Evolutionary conservation across 495 filamentous ascomycete species (phyloP).

Genomic region (Trichodelitschia bisporula): DNA sequence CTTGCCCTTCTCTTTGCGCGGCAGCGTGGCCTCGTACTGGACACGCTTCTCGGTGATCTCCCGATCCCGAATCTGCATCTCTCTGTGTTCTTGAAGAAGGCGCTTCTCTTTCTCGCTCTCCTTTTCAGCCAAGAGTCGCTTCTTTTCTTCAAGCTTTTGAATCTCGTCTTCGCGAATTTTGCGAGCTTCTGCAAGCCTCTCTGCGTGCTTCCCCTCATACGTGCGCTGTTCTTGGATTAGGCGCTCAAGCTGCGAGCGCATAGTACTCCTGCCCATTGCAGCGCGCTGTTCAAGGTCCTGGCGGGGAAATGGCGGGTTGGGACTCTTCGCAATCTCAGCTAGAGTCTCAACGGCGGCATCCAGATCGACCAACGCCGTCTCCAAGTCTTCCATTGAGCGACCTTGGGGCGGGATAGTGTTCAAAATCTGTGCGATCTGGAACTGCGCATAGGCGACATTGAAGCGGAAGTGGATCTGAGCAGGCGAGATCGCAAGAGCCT

Average conservation of each 20-base stretch:
- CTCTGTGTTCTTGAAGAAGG: conserved; percentile 59
- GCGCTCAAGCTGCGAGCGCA: conserved; percentile 70
- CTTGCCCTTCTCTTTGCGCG: conserved; percentile 49
- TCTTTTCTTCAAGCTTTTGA: conserved; percentile 44
- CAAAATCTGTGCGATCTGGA: conserved; percentile 68
- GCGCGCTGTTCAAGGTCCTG: conserved; percentile 80
- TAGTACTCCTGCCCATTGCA: conserved; percentile 87
- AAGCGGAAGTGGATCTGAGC: conserved; percentile 81
- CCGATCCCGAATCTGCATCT: conserved; percentile 51
- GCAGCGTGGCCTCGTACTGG: too few relatives aligned
- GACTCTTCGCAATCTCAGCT: conserved; percentile 50
- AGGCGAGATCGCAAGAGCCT: conserved; percentile 53
- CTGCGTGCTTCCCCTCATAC: conserved; percentile 81
- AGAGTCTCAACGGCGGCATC: conserved; percentile 70
- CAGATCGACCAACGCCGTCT: conserved; percentile 59
- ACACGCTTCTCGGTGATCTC: conserved; percentile 39
- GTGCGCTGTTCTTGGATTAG: conserved; percentile 62
- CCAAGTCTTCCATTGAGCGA: conserved; percentile 51
- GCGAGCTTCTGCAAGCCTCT: conserved; percentile 51
- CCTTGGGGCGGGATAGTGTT: conserved; percentile 48
- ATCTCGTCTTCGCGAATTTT: conserved; percentile 55
- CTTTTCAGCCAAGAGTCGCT: conserved; percentile 33
- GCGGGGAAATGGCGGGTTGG: conserved; percentile 75
- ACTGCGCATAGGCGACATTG: conserved; percentile 93
- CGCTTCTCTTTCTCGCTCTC: conserved; percentile 47